Evolutionary conservation across 176 grass and related monocot species (phyloP), one percentile per base, ranked within the genome.

Genomic region (Elymus sibiricus): DNA sequence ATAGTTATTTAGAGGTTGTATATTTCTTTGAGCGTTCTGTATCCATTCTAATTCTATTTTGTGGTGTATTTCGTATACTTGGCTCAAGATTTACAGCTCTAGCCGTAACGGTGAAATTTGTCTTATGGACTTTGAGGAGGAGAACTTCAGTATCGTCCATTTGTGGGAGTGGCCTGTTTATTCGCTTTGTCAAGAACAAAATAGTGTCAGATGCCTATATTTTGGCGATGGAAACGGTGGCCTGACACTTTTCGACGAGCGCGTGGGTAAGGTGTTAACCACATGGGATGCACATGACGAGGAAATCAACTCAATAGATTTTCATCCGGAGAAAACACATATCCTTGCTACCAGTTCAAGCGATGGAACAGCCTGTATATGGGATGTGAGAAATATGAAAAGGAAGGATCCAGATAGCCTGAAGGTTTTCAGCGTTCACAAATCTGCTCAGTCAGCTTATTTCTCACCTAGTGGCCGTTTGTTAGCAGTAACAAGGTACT

Each of bases 401-500:
- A 87, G 53, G 51, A 53, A 78, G 64, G 68, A 78, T 7, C 56
- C 42, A 32, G 70, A 84, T 47, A 75, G 66, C 60, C 83, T 87
- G 55, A 90, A 86, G 61, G 76, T 83, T 75, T 58, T 92, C 31
- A 17, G 77, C 21, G 76, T 90, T 77, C 15, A 75, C 26, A 62
- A 64, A n/a, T 39, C 40, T 17, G 85, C 90, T 67, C 63, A 81
- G 74, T 89, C 93, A 79, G 93, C 93, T 78, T 90, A 89, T 89
- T 95, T 95, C 73, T 92, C 93, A 67, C 93, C 90, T 64, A 83
- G 86, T 59, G 93, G 90, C 62, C 40, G 65, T 70, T 17, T 59
- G 61, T 74, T 95, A 79, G 90, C 86, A 49, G 86, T 86, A 82
- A 90, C 90, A 83, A 95, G 93, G 93, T 95, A 31, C 40, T 75